A percentile compares a stretch with the other conserved stretches of the same genome.
Conservation (phyloP, 306 rosid species). For the Delonix regia region DNA sequence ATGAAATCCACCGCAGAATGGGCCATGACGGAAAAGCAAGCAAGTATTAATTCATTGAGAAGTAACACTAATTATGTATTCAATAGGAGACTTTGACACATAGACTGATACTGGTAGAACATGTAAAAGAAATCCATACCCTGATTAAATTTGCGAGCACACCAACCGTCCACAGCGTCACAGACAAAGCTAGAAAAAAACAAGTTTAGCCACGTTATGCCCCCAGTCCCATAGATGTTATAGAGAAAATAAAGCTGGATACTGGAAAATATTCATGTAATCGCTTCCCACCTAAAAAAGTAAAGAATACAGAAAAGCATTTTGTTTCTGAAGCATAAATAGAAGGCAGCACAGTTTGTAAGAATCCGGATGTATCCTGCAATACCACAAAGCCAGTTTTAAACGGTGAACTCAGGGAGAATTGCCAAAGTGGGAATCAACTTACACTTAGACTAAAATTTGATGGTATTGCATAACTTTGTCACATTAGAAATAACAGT, state of each 20-base stretch:
- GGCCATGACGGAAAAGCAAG: background rate
- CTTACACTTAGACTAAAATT: background rate
- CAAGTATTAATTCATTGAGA: background rate
- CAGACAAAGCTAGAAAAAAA: conserved; percentile 85
- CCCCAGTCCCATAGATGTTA: conserved; percentile 17
- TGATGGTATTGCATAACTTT: background rate
- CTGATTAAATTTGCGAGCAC: conserved; percentile 98
- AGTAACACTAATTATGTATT: background rate
- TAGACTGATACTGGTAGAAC: background rate
- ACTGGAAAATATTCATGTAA: conserved; percentile 25
- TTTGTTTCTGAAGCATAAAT: conserved; percentile 77
- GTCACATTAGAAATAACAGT: conserved; percentile 17
- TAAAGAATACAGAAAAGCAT: conserved; percentile 74
- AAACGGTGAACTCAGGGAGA: conserved; percentile 22
- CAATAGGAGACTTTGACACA: conserved; percentile 13
- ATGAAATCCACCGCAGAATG: background rate
- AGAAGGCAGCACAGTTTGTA: conserved; percentile 77
- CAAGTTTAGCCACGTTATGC: conserved; percentile 35
- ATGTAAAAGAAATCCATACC: conserved; percentile 51
- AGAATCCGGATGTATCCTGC: conserved; percentile 89
- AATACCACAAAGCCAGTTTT: conserved; percentile 30
- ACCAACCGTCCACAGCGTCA: conserved; percentile 97
- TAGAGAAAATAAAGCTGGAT: conserved; percentile 17
- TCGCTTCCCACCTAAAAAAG: conserved; percentile 70
- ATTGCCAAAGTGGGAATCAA: conserved; percentile 10